phyloP scores from a whole-genome alignment of 192 early-diverging fungal species.

The Mortierella claussenii region DNA sequence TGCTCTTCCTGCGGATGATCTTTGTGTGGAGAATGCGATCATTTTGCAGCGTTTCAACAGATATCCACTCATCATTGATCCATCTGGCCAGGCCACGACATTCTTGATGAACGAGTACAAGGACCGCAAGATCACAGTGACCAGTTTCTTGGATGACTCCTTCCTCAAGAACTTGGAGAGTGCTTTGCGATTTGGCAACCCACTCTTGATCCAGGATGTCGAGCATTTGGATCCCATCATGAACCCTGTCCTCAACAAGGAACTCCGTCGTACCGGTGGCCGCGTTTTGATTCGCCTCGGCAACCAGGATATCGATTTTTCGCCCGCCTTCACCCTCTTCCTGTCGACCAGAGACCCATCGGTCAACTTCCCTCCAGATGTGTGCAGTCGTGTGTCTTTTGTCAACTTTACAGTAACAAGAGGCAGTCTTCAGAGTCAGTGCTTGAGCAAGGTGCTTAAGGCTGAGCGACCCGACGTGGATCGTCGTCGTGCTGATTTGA shows the following conservation, averaged over 20 bases:
- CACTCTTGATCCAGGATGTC: conserved; percentile 96
- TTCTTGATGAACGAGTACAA: conserved; percentile 91
- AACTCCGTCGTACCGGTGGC: conserved; percentile 95
- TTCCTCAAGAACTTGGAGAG: conserved; percentile 98
- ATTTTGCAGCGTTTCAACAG: conserved; percentile 96
- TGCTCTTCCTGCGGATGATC: conserved; percentile 86
- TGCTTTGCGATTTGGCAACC: conserved; percentile 98
- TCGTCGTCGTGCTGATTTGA: conserved; percentile 87
- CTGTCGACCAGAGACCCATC: conserved; percentile 95
- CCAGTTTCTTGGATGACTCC: conserved; percentile 97
- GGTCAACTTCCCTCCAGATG: conserved; percentile 94
- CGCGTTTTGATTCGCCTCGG: conserved; percentile 97
- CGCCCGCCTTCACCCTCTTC: conserved; percentile 95
- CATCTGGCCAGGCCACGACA: conserved; percentile 90
- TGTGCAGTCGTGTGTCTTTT: conserved; percentile 97
- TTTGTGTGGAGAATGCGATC: conserved; percentile 98
- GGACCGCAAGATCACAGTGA: conserved; percentile 89
- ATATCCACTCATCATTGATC: conserved; percentile 98
- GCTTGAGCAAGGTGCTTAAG: conserved; percentile 95
- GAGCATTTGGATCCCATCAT: conserved; percentile 98
- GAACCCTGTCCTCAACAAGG: conserved; percentile 97
- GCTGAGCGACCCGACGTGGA: conserved; percentile 97
- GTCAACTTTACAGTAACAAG: conserved; percentile 99
- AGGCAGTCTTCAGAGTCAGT: conserved; percentile 96
- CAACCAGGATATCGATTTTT: conserved; percentile 98